Base-by-base conservation (phyloP, 306 rosid genomes). In the Sphenostylis stenocarpa region DNA sequence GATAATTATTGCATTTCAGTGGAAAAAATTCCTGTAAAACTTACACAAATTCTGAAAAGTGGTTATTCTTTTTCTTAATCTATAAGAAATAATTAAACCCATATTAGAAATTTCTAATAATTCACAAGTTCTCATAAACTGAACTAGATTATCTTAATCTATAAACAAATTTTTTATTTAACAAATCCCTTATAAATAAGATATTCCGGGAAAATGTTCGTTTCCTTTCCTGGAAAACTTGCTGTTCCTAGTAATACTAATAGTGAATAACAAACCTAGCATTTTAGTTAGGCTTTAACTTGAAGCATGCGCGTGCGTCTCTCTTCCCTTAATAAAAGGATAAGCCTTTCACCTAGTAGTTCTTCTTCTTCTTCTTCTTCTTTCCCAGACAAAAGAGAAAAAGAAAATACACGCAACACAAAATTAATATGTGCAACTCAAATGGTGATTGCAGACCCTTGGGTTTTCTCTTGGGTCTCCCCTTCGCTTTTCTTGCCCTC, bases 361-460 rank as follows among this genome's bases (percentile, higher is more conserved):
- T 38, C 43, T 33, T 2, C 39, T 31, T 0, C 49, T 6, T 34
- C 43, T 38, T 38, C 43, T 33, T 6, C 8, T 20, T 15, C 49
- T 61, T 48, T 39, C 72, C 49, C 24, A 38, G 4, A 68, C 51
- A 31, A 14, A 14, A 7, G 17, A 17, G 17, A 17, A n/a, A 19
- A 49, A 19, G 24, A 4, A 36, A 34, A 64, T 4, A 16, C 31
- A 47, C 8, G 10, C 16, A 5, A 1, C 8, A 15, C 23, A 17
- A 12, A 44, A 31, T 11, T 12, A 33, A 49, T 10, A 93, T 91
- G 98, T 91, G 97, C 44, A 66, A 80, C 39, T 75, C 82, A n/a
- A 87, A 94, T 5, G 96, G 98, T 23, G 93, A 94, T 10, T 94
- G 98, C 87, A 86, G 97, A 84, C 98, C 98, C 16, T 72, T 94